phyloP scores from a whole-genome alignment of 2,329 filamentous ascomycete species.

The Pseudopithomyces maydicus region DNA sequence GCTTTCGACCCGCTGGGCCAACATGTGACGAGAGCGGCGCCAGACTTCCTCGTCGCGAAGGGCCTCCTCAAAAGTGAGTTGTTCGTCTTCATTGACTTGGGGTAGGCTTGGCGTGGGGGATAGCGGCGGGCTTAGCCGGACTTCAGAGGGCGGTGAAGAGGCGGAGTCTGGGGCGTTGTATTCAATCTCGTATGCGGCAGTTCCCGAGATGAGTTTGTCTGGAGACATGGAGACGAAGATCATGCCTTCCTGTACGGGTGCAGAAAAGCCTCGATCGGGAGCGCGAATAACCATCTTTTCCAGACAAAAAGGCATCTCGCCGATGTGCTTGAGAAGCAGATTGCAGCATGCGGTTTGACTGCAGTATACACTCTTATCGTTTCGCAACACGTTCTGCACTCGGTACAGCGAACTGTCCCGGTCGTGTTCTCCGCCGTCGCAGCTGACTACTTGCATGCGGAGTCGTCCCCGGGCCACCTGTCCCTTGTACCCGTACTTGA shows the following conservation, averaged over 20 bases:
- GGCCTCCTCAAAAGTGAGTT: slow-evolving; percentile 40
- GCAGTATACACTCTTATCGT: slow-evolving; percentile 86
- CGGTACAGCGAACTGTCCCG: slow-evolving; percentile 58
- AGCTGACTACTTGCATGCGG: slow-evolving; percentile 86
- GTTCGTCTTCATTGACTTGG: slow-evolving; percentile 26
- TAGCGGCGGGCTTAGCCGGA: slow-evolving; percentile 10
- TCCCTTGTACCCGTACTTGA: slow-evolving; percentile 84
- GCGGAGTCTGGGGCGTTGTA: slow-evolving; percentile 44
- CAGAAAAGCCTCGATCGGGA: slow-evolving; percentile 78
- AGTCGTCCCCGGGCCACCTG: slow-evolving; percentile 83
- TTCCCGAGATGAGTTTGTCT: slow-evolving; percentile 74
- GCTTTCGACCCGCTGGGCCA: slow-evolving; percentile 34
- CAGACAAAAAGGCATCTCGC: slow-evolving; percentile 78
- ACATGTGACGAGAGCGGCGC: slow-evolving; percentile 33
- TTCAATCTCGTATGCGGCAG: slow-evolving; percentile 75
- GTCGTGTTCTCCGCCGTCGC: slow-evolving; percentile 76
- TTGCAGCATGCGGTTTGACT: slow-evolving; percentile 89
- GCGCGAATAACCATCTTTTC: slow-evolving; percentile 88
- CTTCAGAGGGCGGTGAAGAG: slow-evolving; percentile 28
- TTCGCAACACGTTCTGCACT: slow-evolving; percentile 77
- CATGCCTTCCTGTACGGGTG: slow-evolving; percentile 88
- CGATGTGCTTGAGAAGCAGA: slow-evolving; percentile 80
- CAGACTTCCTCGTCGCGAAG: slow-evolving; percentile 41
- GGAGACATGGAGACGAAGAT: slow-evolving; percentile 88
- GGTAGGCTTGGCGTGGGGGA: slow-evolving; percentile 34